Evolutionary conservation across 305 asterid species (phyloP).

Genomic region (Ajuga reptans): DNA sequence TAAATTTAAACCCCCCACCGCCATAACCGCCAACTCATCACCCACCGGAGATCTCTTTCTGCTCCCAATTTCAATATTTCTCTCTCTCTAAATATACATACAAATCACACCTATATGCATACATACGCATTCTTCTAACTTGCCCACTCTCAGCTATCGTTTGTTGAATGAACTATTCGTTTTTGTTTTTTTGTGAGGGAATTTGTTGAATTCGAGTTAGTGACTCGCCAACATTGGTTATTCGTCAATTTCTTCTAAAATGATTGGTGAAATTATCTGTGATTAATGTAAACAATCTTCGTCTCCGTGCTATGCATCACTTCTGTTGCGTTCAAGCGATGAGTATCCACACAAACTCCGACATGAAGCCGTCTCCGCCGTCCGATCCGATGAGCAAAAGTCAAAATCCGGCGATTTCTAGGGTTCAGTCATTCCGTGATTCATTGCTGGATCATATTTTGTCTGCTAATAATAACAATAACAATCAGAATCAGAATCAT

Average conservation of each 20-base stretch:
- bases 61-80: constrained; percentile 4
- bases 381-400: constrained; percentile 30
- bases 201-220: neutral
- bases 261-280: constrained; percentile 13
- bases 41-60: constrained; percentile 27
- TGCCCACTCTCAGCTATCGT: neutral
- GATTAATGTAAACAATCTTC: constrained; percentile 6
- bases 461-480: constrained; percentile 18
- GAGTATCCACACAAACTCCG: constrained; percentile 36
- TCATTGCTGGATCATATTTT: constrained; percentile 17
- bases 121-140: neutral
- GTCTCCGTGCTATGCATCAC: constrained; percentile 51
- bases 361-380: constrained; percentile 39
- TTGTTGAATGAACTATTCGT: neutral
- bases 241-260: neutral
- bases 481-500: constrained; percentile 15
- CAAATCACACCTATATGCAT: neutral
- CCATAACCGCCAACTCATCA: constrained; percentile 27
- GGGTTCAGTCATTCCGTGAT: constrained; percentile 34
- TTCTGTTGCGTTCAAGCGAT: constrained; percentile 62
- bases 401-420: constrained; percentile 21
- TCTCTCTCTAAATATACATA: neutral
- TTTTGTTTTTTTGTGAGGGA: no score
- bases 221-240: neutral
- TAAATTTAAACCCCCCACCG: constrained; percentile 30